A percentile compares a stretch with the other conserved stretches of the same genome.
Conservation (phyloP, 768 basidiomycete species). For the Termitomyces bulborhizus region DNA sequence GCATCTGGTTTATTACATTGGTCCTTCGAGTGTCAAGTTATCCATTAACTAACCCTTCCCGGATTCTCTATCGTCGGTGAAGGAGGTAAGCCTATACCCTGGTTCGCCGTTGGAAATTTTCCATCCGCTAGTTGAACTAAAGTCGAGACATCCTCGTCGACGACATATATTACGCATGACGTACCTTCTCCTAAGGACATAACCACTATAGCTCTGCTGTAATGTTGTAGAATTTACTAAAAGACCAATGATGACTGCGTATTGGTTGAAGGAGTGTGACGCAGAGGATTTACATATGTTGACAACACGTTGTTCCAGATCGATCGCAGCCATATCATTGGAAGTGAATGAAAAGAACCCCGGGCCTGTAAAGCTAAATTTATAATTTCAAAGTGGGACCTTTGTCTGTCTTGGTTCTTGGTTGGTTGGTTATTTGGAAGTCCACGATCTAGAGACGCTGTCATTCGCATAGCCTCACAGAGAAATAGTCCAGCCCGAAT, state of each 20-base stretch:
- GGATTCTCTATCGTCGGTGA: conserved; percentile 41
- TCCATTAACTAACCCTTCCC: conserved; percentile 25
- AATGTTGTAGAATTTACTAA: background rate
- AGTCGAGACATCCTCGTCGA: background rate
- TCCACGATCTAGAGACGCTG: no score
- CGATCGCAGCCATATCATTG: background rate
- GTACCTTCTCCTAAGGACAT: conserved; percentile 24
- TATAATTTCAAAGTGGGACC: background rate
- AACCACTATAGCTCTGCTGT: background rate
- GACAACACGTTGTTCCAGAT: background rate
- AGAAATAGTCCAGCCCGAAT: background rate
- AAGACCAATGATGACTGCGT: background rate
- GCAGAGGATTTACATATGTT: conserved; percentile 11
- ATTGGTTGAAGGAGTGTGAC: conserved; percentile 8
- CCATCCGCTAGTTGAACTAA: conserved; percentile 22
- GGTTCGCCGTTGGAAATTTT: conserved; percentile 32
- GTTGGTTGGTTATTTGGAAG: no score
- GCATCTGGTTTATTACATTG: background rate
- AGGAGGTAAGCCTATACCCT: conserved; percentile 30
- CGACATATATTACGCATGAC: background rate
- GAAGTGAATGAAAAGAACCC: no score
- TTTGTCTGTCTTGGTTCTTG: no score
- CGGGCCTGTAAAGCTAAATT: background rate
- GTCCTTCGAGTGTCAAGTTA: background rate
- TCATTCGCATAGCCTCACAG: background rate